phyloP scores from a whole-genome alignment of 139 green algal genomes.

The Chlorella sp. region DNA sequence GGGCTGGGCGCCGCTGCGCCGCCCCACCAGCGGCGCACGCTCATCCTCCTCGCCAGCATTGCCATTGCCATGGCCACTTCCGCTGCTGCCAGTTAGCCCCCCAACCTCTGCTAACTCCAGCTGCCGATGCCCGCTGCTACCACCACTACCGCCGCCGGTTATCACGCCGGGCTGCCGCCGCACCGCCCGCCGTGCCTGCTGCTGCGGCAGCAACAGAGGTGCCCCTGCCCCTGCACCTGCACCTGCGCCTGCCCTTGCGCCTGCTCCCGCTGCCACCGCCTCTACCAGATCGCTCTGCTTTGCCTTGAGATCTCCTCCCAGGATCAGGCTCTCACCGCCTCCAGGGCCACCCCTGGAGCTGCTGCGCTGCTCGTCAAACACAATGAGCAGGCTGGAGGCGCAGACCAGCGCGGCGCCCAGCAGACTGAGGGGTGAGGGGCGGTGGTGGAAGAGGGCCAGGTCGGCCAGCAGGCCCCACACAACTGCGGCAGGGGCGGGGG shows the following conservation, averaged over 20 bases:
- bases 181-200: too few relatives aligned
- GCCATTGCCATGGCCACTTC: neutral
- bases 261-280: neutral
- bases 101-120: neutral
- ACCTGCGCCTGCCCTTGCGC: neutral
- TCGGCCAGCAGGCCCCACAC: slow-evolving; percentile 8
- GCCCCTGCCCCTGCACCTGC: too few relatives aligned
- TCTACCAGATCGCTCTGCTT: neutral
- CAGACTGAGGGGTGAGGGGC: neutral
- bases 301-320: neutral
- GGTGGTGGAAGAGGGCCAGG: neutral
- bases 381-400: slow-evolving; percentile 12
- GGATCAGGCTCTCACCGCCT: neutral
- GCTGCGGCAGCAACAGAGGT: too few relatives aligned
- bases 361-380: neutral
- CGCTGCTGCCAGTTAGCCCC: neutral
- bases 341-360: neutral
- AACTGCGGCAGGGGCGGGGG: neutral
- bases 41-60: neutral
- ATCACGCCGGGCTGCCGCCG: neutral
- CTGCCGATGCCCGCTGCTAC: neutral
- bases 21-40: neutral
- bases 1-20: too few relatives aligned
- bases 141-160: neutral
- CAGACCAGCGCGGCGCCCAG: slow-evolving; percentile 14